These are phyloP conservation scores for Cutaneotrichosporon sp. DNA, from an alignment of 1,284 basidiomycete species.

Conservation along the genomic window DNA sequence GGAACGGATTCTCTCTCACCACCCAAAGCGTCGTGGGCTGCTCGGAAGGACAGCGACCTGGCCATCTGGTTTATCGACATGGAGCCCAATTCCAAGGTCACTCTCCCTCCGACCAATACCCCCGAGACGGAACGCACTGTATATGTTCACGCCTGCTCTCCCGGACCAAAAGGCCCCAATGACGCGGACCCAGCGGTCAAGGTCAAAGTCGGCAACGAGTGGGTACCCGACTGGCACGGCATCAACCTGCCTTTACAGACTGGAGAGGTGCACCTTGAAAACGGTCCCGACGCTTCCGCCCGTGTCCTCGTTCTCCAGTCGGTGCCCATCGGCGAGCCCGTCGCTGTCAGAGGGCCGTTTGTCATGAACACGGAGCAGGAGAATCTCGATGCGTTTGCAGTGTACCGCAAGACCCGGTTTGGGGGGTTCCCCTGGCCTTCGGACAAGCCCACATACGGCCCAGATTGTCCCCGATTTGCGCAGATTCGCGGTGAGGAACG, in stretches of 20 bases:
- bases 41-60: constrained; percentile 6
- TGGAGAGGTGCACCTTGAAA: background rate
- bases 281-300: background rate
- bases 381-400: constrained; percentile 8
- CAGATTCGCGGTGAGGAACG: constrained; percentile 2
- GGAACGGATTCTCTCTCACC: constrained; percentile 5
- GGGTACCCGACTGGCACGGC: constrained; percentile 7
- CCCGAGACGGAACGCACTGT: constrained; percentile 9
- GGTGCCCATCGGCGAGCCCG: constrained; percentile 13
- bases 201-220: background rate
- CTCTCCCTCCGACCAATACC: constrained; percentile 4
- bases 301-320: constrained; percentile 15
- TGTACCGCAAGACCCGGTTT: constrained; percentile 18
- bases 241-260: background rate
- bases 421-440: constrained; percentile 14
- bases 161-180: constrained; percentile 8
- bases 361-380: constrained; percentile 18
- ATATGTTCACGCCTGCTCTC: constrained; percentile 14
- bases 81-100: constrained; percentile 6
- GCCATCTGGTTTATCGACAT: constrained; percentile 15
- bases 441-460: constrained; percentile 4
- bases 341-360: constrained; percentile 16
- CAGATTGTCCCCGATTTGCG: constrained; percentile 10
- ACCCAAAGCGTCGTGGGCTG: constrained; percentile 4
- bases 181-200: background rate